Conservation (phyloP, 2,329 filamentous ascomycete genomes). For the Exophiala xenobiotica region DNA sequence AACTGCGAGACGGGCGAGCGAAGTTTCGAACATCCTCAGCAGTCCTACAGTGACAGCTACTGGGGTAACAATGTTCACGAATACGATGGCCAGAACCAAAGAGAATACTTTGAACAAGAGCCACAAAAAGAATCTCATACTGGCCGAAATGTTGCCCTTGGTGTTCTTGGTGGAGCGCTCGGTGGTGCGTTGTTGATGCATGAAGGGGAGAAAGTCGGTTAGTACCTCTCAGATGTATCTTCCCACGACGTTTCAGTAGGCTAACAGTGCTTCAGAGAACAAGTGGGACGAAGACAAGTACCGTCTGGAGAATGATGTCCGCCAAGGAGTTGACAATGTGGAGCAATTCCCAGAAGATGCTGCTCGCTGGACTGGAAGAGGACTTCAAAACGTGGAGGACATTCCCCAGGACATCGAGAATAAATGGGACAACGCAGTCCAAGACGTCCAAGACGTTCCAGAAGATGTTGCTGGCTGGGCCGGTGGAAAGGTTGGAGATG, state of each 20-base stretch:
- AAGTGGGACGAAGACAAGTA: conserved; percentile 38
- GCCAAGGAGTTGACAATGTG: conserved; percentile 30
- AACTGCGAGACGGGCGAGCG: conserved; percentile 49
- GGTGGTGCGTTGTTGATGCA: conserved; percentile 48
- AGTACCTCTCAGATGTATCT: conserved; percentile 18
- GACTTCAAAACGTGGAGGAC: conserved; percentile 44
- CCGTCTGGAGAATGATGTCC: conserved; percentile 33
- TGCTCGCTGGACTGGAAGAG: conserved; percentile 45
- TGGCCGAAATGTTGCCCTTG: conserved; percentile 40
- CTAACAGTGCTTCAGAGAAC: conserved; percentile 32
- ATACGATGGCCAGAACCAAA: conserved; percentile 16
- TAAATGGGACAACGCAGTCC: conserved; percentile 37
- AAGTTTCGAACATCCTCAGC: conserved; percentile 40
- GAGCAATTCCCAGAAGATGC: conserved; percentile 46
- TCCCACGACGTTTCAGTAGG: background rate
- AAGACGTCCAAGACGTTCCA: conserved; percentile 38
- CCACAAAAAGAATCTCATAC: conserved; percentile 29
- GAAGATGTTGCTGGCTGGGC: conserved; percentile 41
- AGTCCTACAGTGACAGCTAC: conserved; percentile 18
- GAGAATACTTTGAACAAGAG: conserved; percentile 27
- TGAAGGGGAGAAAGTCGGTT: conserved; percentile 45
- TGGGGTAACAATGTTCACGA: conserved; percentile 16
- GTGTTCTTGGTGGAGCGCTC: conserved; percentile 42
- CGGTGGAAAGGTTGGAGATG: conserved; percentile 44
- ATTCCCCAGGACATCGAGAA: conserved; percentile 39